Percentiles rank a stretch among this genome's conserved stretches.
Evolutionary conservation across 768 basidiomycete species (phyloP).

Genomic region (Lyophyllum semitale): DNA sequence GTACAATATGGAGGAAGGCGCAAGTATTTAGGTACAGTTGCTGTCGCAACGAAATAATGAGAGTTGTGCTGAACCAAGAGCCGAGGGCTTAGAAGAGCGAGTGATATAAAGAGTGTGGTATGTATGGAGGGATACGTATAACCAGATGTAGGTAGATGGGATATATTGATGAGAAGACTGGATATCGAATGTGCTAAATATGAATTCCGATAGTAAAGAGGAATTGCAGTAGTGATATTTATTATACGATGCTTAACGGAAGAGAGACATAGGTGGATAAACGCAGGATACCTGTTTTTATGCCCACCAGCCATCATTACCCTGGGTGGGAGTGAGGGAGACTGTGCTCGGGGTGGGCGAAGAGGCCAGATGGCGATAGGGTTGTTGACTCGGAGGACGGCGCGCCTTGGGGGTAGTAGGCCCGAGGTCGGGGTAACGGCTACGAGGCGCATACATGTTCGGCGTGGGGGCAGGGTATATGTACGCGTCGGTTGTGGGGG

Average conservation of each 20-base stretch:
- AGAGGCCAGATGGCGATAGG: conserved; percentile 39
- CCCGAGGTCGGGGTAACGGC: conserved; percentile 37
- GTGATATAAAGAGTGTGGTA: conserved; percentile 7
- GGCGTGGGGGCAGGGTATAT: conserved; percentile 22
- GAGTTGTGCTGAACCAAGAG: background rate
- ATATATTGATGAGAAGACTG: background rate
- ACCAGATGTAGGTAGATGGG: background rate
- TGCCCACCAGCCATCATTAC: conserved; percentile 80
- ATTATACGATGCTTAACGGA: conserved; percentile 2
- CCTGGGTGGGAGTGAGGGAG: conserved; percentile 70
- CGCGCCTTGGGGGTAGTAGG: conserved; percentile 38
- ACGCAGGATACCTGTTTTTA: conserved; percentile 28
- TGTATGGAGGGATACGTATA: background rate
- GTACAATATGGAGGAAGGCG: conserved; percentile 21
- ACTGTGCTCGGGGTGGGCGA: conserved; percentile 80
- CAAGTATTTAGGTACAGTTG: conserved; percentile 26
- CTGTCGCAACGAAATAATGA: conserved; percentile 7
- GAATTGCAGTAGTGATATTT: conserved; percentile 6
- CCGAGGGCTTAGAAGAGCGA: background rate
- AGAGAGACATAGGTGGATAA: conserved; percentile 3
- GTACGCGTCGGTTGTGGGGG: conserved; percentile 34
- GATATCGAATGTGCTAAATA: background rate
- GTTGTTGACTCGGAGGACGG: conserved; percentile 19
- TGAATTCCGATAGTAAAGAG: conserved; percentile 2
- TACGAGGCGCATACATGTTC: conserved; percentile 33